These are phyloP conservation scores for Talaromyces nanjingensis DNA, from an alignment of 495 filamentous ascomycete genomes.

Conservation along the genomic window DNA sequence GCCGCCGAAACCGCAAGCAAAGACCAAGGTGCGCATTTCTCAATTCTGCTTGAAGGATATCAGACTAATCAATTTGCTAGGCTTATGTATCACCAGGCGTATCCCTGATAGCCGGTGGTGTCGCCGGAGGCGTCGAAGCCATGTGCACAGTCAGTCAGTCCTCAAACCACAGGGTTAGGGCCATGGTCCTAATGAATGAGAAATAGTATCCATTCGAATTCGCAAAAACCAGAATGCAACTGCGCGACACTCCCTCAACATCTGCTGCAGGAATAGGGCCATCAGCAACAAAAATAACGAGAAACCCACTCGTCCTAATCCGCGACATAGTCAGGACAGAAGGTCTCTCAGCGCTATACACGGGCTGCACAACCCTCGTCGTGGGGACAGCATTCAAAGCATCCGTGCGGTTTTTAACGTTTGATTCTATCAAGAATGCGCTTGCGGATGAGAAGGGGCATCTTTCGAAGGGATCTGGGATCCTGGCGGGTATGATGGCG, in stretches of 20 bases:
- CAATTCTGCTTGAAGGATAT: background rate
- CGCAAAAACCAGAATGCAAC: slow-evolving; percentile 58
- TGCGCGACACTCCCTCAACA: slow-evolving; percentile 38
- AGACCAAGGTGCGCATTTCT: background rate
- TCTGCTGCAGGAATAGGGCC: slow-evolving; percentile 13
- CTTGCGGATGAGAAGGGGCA: slow-evolving; percentile 52
- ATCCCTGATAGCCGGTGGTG: slow-evolving; percentile 45
- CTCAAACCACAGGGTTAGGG: background rate
- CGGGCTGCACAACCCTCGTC: slow-evolving; percentile 55
- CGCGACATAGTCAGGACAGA: slow-evolving; percentile 42
- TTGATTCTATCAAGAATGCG: slow-evolving; percentile 55
- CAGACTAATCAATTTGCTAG: background rate
- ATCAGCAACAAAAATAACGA: slow-evolving; percentile 12
- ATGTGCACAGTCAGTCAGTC: slow-evolving; percentile 33
- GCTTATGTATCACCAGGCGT: slow-evolving; percentile 29
- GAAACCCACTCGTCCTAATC: slow-evolving; percentile 51
- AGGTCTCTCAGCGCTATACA: slow-evolving; percentile 53
- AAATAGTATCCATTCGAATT: slow-evolving; percentile 60
- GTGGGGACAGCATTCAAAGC: slow-evolving; percentile 59
- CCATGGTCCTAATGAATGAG: background rate
- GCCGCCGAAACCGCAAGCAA: background rate
- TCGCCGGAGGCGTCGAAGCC: slow-evolving; percentile 50
- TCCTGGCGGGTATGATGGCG: slow-evolving; percentile 30
- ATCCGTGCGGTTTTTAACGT: slow-evolving; percentile 57
- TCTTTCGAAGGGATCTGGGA: slow-evolving; percentile 46